Percentiles rank a stretch among this genome's conserved stretches.
phyloP scores from a whole-genome alignment of 2,329 filamentous ascomycete species.

The Fusarium multiceps region DNA sequence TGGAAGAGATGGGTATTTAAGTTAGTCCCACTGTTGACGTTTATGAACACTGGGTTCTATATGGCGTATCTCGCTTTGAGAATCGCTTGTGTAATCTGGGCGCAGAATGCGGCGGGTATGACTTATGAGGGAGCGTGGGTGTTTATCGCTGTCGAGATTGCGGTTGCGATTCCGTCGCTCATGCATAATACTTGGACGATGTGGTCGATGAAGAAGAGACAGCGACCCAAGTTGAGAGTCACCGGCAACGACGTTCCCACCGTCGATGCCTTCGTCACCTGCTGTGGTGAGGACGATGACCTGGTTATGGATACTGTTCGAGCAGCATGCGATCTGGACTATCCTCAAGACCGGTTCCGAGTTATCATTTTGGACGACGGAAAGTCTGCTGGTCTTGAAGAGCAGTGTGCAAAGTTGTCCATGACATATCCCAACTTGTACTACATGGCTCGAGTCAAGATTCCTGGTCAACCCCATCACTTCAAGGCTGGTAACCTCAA shows the following conservation, averaged over 20 bases:
- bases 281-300: slow-evolving; percentile 67
- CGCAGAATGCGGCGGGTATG: slow-evolving; percentile 55
- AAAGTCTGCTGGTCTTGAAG: slow-evolving; percentile 57
- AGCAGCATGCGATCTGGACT: slow-evolving; percentile 66
- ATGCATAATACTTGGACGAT: slow-evolving; percentile 70
- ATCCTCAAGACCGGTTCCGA: slow-evolving; percentile 63
- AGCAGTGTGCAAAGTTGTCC: slow-evolving; percentile 52
- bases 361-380: slow-evolving; percentile 69
- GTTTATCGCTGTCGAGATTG: slow-evolving; percentile 66
- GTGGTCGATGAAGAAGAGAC: slow-evolving; percentile 65
- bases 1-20: slow-evolving; percentile 56
- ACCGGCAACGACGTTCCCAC: slow-evolving; percentile 61
- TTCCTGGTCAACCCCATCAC: slow-evolving; percentile 62
- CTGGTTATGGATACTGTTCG: slow-evolving; percentile 67
- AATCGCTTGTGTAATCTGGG: slow-evolving; percentile 63
- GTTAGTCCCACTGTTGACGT: slow-evolving; percentile 53
- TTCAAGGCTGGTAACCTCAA: slow-evolving; percentile 75
- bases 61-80: slow-evolving; percentile 63
- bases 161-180: slow-evolving; percentile 64
- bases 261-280: slow-evolving; percentile 68
- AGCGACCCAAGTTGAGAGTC: slow-evolving; percentile 65
- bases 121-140: slow-evolving; percentile 65
- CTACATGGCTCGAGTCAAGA: slow-evolving; percentile 64
- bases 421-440: slow-evolving; percentile 60
- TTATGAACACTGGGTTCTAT: slow-evolving; percentile 57